Conservation (phyloP, 1,139 yeast genomes). For the Williopsis jadinii region DNA sequence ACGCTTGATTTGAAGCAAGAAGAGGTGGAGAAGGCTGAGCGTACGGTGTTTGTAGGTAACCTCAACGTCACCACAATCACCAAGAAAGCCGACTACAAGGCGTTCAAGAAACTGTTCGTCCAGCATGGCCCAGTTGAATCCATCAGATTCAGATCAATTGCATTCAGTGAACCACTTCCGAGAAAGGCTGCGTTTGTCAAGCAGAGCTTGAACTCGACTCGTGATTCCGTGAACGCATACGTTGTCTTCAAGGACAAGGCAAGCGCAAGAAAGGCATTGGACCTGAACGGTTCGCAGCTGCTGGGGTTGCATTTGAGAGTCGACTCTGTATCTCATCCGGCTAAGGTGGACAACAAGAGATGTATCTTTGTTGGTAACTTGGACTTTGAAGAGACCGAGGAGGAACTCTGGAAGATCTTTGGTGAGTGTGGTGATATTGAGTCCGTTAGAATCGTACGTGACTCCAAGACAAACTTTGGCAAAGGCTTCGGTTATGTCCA, state of each 20-base stretch:
- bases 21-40: conserved; percentile 79
- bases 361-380: conserved; percentile 91
- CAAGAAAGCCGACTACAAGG: conserved; percentile 52
- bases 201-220: conserved; percentile 66
- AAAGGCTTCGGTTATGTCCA: conserved; percentile 97
- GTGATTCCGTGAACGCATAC: conserved; percentile 85
- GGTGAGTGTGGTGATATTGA: conserved; percentile 66
- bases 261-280: conserved; percentile 44
- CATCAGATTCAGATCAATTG: conserved; percentile 85
- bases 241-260: conserved; percentile 57
- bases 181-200: conserved; percentile 87
- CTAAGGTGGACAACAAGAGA: conserved; percentile 75
- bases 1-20: conserved; percentile 44
- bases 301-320: conserved; percentile 76
- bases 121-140: conserved; percentile 59
- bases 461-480: conserved; percentile 88
- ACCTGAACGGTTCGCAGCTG: conserved; percentile 63
- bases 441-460: conserved; percentile 85
- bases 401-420: conserved; percentile 81
- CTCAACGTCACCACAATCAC: conserved; percentile 61
- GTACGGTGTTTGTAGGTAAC: conserved; percentile 88
- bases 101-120: conserved; percentile 56
- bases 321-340: conserved; percentile 88
- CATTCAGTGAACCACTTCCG: conserved; percentile 83
- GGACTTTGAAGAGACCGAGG: conserved; percentile 90